These are phyloP conservation scores for Pseudocercospora fuligena DNA, from an alignment of 2,329 filamentous ascomycete genomes.

Conservation along the genomic window DNA sequence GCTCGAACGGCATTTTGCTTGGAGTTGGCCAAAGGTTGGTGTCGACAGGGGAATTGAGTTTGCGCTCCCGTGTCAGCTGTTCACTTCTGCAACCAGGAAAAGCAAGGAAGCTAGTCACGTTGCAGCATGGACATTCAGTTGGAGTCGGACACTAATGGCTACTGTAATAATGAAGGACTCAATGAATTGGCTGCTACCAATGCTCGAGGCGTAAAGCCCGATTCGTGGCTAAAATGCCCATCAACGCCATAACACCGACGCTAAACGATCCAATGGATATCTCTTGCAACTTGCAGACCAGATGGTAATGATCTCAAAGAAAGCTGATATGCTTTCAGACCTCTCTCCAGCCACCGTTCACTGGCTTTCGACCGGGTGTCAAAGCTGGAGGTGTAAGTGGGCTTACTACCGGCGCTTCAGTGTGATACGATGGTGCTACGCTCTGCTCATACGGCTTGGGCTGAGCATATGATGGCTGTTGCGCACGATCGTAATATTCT, in stretches of 20 bases:
- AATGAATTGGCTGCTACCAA: background rate
- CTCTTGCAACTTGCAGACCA: background rate
- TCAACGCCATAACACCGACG: background rate
- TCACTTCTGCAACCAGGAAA: background rate
- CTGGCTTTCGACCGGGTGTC: slow-evolving; percentile 37
- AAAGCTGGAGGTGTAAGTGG: slow-evolving; percentile 32
- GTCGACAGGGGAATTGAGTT: slow-evolving; percentile 7
- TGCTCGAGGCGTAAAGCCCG: background rate
- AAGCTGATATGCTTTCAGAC: slow-evolving; percentile 24
- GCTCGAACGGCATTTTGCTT: slow-evolving; percentile 4
- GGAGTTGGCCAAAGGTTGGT: slow-evolving; percentile 7
- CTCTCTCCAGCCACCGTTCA: slow-evolving; percentile 42
- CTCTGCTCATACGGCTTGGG: slow-evolving; percentile 29
- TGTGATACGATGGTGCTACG: slow-evolving; percentile 22
- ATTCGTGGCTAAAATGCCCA: background rate
- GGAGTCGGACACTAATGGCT: background rate
- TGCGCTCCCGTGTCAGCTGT: slow-evolving; percentile 9
- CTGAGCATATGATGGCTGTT: slow-evolving; percentile 14
- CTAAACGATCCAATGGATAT: background rate
- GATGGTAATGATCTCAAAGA: background rate
- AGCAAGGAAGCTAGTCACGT: background rate
- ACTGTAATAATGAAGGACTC: background rate
- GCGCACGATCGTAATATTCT: slow-evolving; percentile 14
- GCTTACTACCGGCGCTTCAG: slow-evolving; percentile 18
- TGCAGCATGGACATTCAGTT: background rate